These are phyloP conservation scores for Platanus orientalis DNA, from an alignment of 164 flowering plant species.

Conservation along the genomic window DNA sequence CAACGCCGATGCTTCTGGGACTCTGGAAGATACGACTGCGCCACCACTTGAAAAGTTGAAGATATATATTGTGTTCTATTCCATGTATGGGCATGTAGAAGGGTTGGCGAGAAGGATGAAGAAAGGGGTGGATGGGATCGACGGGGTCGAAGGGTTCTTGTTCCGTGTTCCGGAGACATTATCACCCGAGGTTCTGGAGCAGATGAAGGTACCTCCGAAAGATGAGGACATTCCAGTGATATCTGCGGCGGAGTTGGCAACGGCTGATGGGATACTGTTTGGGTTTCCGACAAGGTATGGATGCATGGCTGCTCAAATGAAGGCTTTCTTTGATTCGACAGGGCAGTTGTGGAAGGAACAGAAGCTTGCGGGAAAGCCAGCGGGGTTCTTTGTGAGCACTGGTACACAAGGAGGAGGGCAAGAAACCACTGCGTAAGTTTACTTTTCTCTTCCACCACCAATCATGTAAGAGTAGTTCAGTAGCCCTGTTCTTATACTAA, in stretches of 20 bases:
- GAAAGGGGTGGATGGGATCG: constrained; percentile 56
- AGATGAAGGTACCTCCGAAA: constrained; percentile 57
- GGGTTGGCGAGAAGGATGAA: constrained; percentile 53
- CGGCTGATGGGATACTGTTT: constrained; percentile 63
- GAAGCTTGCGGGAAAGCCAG: constrained; percentile 67
- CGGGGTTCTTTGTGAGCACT: constrained; percentile 69
- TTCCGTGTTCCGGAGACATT: constrained; percentile 64
- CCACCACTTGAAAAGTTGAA: constrained; percentile 27
- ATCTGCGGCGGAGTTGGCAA: constrained; percentile 39
- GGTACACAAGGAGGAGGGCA: constrained; percentile 91
- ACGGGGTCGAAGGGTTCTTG: constrained; percentile 56
- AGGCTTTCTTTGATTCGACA: constrained; percentile 68
- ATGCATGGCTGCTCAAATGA: constrained; percentile 68
- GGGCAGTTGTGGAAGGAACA: constrained; percentile 59
- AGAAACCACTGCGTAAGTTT: constrained; percentile 73
- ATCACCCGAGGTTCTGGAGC: constrained; percentile 34
- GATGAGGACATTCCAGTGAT: constrained; percentile 45
- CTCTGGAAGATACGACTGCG: constrained; percentile 8
- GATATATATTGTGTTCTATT: constrained; percentile 60
- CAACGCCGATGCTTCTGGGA: not conserved
- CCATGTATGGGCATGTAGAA: constrained; percentile 74
- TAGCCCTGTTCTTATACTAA: too few relatives aligned
- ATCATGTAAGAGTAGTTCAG: too few relatives aligned
- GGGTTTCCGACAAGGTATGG: constrained; percentile 88
- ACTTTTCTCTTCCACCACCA: not conserved